Evolutionary conservation across 2,329 filamentous ascomycete species (phyloP).

Genomic region (Xylariales sp.): DNA sequence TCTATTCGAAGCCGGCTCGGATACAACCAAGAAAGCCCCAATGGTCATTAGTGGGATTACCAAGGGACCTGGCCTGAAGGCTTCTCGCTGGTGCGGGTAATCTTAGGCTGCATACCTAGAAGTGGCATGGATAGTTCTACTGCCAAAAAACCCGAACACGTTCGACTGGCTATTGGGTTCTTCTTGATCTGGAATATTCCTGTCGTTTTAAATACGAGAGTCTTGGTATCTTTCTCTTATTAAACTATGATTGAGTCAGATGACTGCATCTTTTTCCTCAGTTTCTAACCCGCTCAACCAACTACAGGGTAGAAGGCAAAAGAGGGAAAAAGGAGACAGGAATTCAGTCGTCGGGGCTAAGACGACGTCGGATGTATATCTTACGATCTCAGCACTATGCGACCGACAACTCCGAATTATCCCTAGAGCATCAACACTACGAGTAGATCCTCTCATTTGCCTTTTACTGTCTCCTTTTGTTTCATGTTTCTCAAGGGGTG

Average conservation of each 20-base stretch:
- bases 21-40: neutral
- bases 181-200: neutral
- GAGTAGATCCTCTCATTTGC: neutral
- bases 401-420: neutral
- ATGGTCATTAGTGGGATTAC: slow-evolving; percentile 22
- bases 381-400: neutral
- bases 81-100: slow-evolving; percentile 28
- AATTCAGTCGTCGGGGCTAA: too few relatives aligned
- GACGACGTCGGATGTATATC: too few relatives aligned
- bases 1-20: neutral
- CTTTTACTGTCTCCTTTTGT: neutral
- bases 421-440: neutral
- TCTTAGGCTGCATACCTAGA: slow-evolving; percentile 1
- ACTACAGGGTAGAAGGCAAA: too few relatives aligned
- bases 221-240: neutral
- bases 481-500: neutral
- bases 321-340: too few relatives aligned
- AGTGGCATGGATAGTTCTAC: neutral
- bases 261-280: neutral
- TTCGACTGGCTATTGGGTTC: neutral
- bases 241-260: neutral
- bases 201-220: too few relatives aligned
- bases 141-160: neutral
- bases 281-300: too few relatives aligned
- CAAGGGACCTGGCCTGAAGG: slow-evolving; percentile 27